phyloP scores from a whole-genome alignment of 2,329 filamentous ascomycete species.

The Zasmidium cellare region DNA sequence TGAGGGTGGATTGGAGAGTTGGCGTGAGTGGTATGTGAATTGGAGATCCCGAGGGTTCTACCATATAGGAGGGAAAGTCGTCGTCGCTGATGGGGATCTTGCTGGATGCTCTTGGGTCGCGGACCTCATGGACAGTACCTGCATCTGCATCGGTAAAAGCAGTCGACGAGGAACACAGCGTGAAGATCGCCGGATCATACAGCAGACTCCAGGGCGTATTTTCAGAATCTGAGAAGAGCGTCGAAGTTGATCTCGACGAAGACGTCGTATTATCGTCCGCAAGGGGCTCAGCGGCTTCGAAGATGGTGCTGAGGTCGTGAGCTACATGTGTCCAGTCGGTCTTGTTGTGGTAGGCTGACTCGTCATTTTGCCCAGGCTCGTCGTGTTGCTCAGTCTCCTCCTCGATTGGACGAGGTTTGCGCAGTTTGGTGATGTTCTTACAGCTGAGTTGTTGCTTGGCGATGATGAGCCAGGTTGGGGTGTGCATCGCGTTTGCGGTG shows the following conservation, averaged over 20 bases:
- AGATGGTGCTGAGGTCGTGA: background rate
- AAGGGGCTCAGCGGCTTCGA: background rate
- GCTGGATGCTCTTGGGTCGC: background rate
- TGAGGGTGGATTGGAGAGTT: too few species aligned
- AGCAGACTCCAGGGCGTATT: background rate
- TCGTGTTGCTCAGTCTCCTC: background rate
- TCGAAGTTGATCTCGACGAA: background rate
- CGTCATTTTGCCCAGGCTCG: too few species aligned
- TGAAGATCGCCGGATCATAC: background rate
- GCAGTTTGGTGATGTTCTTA: constrained; percentile 1
- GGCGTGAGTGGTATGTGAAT: too few species aligned
- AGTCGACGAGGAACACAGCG: background rate
- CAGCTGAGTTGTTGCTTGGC: background rate
- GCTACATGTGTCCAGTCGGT: background rate
- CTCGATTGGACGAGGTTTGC: background rate
- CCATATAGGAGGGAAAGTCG: background rate
- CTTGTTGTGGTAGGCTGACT: too few species aligned
- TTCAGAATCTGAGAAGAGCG: background rate
- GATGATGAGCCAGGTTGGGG: background rate
- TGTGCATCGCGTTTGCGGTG: background rate
- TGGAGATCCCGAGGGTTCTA: background rate
- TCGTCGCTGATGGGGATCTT: background rate
- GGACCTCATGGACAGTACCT: background rate
- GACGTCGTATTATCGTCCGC: background rate
- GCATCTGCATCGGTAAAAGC: background rate